Base-by-base conservation (phyloP, 345 rosid species). In the Linum usitatissimum region DNA sequence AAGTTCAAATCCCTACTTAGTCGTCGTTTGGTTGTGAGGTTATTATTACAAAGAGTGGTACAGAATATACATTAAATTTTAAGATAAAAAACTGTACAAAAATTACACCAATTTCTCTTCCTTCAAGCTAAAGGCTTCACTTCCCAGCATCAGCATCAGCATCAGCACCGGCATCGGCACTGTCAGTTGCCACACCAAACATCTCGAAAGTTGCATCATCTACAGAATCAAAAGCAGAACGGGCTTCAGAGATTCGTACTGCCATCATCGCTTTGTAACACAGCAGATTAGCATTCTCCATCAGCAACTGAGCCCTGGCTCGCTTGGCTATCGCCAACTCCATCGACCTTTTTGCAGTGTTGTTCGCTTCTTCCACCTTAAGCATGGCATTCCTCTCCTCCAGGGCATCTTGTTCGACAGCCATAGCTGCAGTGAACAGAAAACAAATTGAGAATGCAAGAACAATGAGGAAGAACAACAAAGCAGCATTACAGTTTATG, bases 201-300 rank as follows among this genome's bases (percentile, higher is more conserved):
- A 45, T 45, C 51, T 45, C 51, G 15, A 78, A 34, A 6, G 53
- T 71, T 2, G 75, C 75, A 1, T 17, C 75, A 6, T 77, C 76
- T 6, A 66, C 61, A 9, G 85, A 70, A 61, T 68, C 82, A 0
- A 60, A 65, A 62, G 49, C 51, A 54, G 64, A 65, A 34, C 86
- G 82, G 70, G 84, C 78, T 79, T 86, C 90, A 6, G 92, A 90
- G 40, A 87, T 87, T 70, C 79, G 75, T 6, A 83, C 77, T 12
- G 92, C 83, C 80, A 80, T 71, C 59, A 70, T 66, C 21, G 97
- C 95, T 76, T 78, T 93, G 77, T 86, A 90, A 12, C 84, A 73
- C 18, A 88, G 90, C 75, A 93, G 67, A 72, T 86, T 88, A 3
- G 99, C 99, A n/a, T 75, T 82, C 72, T 76, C 83, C 83, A 84